Evolutionary conservation across 441 rosid species (phyloP), one percentile per base, ranked within the genome.

Genomic region (Adansonia gregorii): DNA sequence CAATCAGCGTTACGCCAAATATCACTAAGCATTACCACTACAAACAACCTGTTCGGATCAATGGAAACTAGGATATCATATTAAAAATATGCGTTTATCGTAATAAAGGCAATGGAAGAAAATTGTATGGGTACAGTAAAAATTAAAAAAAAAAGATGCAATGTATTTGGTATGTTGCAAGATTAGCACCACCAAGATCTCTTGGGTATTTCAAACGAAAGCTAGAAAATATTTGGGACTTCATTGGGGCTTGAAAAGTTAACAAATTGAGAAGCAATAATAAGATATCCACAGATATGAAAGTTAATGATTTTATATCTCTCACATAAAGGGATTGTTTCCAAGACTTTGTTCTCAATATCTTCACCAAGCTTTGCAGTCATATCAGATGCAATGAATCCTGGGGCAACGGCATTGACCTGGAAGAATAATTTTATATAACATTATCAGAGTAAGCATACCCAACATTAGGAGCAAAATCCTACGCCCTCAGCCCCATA

Each of bases 381-480:
- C 99, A 94, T 90, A 80, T 94, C 99, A 80, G 99, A 90, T 56
- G 97, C 97, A 73, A 94, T 96, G 86, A 95, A 92, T 54, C 98
- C 99, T 0, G 98, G 98, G 46, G 97, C 98, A 75, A 94, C 80
- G 78, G 94, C 98, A 84, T 93, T 94, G 78, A 90, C 97, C 97
- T 91, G 86, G 76, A 82, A 75, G 12, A 76, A 70, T 0, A 22
- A 22, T 68, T 20, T 68, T 48, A 19, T 3, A 41, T 2, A 76
- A 41, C 51, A 46, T 39, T 46, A 64, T 81, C 48, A 77, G 73
- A 79, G 68, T 9, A 45, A 41, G 52, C 70, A 45, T 27, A 73
- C 27, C 19, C 10, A 20, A 61, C 77, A 60, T 58, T 49, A 72
- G 70, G 45, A 24, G 58, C 68, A 72, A 12, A 54, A 43, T 45